A percentile compares a stretch with the other conserved stretches of the same genome.
phyloP scores from a whole-genome alignment of 2,329 filamentous ascomycete species.

The Fusarium ramigenum region DNA sequence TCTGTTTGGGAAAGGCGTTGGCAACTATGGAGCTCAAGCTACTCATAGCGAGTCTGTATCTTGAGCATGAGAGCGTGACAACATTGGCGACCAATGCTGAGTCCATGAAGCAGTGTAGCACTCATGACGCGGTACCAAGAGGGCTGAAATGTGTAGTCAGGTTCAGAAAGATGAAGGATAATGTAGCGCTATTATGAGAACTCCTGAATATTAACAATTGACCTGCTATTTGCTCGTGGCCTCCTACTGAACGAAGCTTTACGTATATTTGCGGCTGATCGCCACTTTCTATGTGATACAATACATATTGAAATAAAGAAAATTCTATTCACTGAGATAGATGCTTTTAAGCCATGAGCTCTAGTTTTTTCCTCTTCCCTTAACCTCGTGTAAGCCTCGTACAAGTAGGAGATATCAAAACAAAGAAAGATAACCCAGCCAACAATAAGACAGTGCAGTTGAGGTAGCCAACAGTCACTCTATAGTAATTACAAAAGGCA shows the following conservation, averaged over 20 bases:
- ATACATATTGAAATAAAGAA: too few relatives aligned
- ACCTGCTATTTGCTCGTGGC: accelerated
- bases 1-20: background rate
- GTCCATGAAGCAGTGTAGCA: background rate
- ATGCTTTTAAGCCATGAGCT: accelerated
- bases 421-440: background rate
- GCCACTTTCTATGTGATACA: accelerated
- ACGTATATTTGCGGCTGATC: background rate
- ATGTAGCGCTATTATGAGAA: accelerated
- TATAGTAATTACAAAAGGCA: background rate
- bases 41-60: background rate
- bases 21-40: background rate
- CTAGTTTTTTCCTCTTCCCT: background rate
- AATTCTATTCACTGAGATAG: too few relatives aligned
- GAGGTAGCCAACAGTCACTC: background rate
- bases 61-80: background rate
- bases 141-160: background rate
- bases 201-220: background rate
- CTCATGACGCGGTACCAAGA: background rate
- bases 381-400: background rate
- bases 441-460: background rate
- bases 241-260: background rate
- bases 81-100: accelerated
- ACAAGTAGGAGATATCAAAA: background rate
- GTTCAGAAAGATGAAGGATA: background rate